phyloP scores from a whole-genome alignment of 495 filamentous ascomycete species.

The Trichodelitschia bisporula region DNA sequence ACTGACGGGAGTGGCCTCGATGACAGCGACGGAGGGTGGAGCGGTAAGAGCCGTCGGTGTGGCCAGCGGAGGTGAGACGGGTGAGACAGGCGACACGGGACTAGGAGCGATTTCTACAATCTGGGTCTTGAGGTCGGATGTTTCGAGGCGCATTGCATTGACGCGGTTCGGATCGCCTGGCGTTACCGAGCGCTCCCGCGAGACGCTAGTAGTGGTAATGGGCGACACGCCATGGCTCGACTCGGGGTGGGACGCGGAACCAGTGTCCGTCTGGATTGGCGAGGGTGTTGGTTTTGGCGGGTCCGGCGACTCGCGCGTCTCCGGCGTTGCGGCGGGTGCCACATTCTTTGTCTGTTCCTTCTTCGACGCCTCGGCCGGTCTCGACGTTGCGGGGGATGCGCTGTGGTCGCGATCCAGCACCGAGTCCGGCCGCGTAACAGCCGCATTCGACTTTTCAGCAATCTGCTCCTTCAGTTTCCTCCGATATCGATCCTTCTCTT shows the following conservation, averaged over 20 bases:
- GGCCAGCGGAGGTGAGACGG: too few relatives aligned
- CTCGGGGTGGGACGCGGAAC: neutral
- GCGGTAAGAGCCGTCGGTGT: too few relatives aligned
- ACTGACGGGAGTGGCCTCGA: conserved; percentile 12
- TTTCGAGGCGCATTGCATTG: too few relatives aligned
- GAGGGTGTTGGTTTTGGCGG: neutral
- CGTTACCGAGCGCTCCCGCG: too few relatives aligned
- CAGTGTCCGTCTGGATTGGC: conserved; percentile 7
- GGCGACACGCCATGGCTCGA: neutral
- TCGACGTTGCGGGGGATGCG: conserved; percentile 10
- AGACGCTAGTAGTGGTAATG: neutral
- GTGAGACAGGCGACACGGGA: too few relatives aligned
- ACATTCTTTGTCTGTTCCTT: too few relatives aligned
- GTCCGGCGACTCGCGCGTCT: too few relatives aligned
- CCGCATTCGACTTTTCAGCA: conserved; percentile 19
- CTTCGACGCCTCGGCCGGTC: too few relatives aligned
- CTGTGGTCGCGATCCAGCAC: conserved; percentile 9
- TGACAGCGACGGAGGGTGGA: conserved; percentile 9
- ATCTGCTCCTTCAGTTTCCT: conserved; percentile 68
- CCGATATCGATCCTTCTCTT: conserved; percentile 85
- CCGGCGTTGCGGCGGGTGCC: too few relatives aligned
- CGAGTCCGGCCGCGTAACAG: conserved; percentile 16
- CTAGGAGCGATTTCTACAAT: too few relatives aligned
- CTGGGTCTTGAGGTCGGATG: too few relatives aligned
- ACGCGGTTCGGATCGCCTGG: too few relatives aligned